Evolutionary conservation across 129 eudicot species (phyloP), one percentile per base, ranked within the genome.

Genomic region (Pseudognaphalium luteoalbum): DNA sequence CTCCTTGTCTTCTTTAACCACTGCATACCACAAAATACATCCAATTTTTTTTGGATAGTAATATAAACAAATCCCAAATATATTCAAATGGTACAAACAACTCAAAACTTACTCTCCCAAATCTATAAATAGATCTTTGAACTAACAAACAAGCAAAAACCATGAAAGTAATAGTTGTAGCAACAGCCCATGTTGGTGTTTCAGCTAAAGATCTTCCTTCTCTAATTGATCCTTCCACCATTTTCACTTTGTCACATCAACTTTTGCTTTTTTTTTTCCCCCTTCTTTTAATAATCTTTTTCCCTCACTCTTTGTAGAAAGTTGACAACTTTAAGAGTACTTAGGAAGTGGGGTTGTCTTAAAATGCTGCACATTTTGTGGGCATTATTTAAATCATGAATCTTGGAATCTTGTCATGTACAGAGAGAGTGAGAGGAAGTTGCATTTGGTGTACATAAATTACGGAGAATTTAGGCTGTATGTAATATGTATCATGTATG

Each of bases 111-210:
- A 82, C 99, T 88, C 81, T 91, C 52, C 99, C 97, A 83, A 94
- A 91, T 85, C 91, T 80, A 88, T 91, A 91, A 58, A 94, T 86
- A 39, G 93, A 89, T 72, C 97, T 76, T 73, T 94, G 88, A 34
- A 87, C 93, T 76, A 91, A 81, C 22, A 94, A 82, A 42, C 97
- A 94, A 21, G 89, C 86, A 80, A 91, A 91, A 66, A 94, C 97
- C 97, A 94, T 85, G 12, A 91, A 83, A 35, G 99, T 87, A 41
- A 88, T 89, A 25, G 89, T 96, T 16, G 99, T 83, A 28, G 96
- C 99, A 77, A 94, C 99, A 56, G 99, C 91, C 99, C 99, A 94
- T 79, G 99, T 94, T 81, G 99, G 99, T 16, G 99, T 94, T 75
- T 84, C 97, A 35, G 91, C 93, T 75, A 94, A 80, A 61, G 99